Evolutionary conservation across 1,284 basidiomycete species (phyloP), one percentile per base, ranked within the genome.

Genomic region (Cutaneotrichosporon sp.): DNA sequence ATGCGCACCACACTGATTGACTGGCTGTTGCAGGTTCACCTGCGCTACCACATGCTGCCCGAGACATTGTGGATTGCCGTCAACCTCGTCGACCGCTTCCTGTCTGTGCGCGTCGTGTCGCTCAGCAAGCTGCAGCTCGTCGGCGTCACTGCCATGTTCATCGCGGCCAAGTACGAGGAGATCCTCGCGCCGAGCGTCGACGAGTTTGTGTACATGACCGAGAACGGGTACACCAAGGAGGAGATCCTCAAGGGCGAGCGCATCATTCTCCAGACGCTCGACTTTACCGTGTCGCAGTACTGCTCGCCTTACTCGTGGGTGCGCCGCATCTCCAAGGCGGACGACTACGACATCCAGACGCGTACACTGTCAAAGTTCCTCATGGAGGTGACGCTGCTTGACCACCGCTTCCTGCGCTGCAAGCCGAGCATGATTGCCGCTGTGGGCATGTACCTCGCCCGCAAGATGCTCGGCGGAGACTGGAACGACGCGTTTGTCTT

Each of bases 251-350:
- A 97, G 77, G 94, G 94, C 71, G 94, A 97, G 74, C 85, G 90
- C 44, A 97, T 98, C 71, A 86, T 99, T 67, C 79, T 96, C 54
- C 69, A 79, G 76, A 91, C 90, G 38, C 83, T 99, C 54, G 90
- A 97, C 61, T 98, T 97, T 78, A 86, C 87, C 74, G 74, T 99
- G 70, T 97, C 93, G 53, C 85, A 91, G 54, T 99, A 99, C 78
- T 98, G 96, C 78, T 96, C 94, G 44, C 96, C 96, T 2, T 98
- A 98, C 79, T 93, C 89, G 71, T 98, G 96, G 96, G 92, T 98
- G 79, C 85, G 96, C 61, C 86, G 87, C 67, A 98, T 99, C 75
- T 94, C 90, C 79, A 97, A 94, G 76, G 96, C 96, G 23, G 96
- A 99, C 77, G 90, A 97, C 76, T 99, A 98, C 73, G 92, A 98